phyloP scores from a whole-genome alignment of 2,329 filamentous ascomycete genomes.

The Allantophomopsis cytisporea region DNA sequence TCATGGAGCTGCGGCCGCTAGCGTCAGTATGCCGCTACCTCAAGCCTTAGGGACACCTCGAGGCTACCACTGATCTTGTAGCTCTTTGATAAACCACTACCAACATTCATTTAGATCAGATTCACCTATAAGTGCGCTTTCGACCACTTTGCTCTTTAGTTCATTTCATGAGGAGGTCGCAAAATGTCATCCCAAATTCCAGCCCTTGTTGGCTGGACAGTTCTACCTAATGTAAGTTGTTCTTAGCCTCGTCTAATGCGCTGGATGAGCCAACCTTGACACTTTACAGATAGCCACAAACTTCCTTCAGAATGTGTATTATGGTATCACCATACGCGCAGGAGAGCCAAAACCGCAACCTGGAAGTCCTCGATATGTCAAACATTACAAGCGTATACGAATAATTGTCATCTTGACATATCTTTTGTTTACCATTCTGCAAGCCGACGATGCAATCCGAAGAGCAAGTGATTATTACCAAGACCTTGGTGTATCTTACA shows the following conservation, averaged over 20 bases:
- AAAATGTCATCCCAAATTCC: conserved; percentile 21
- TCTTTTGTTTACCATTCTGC: conserved; percentile 84
- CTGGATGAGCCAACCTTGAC: neutral
- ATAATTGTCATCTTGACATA: conserved; percentile 73
- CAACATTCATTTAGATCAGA: too few species aligned
- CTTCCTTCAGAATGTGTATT: conserved; percentile 71
- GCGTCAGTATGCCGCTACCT: neutral
- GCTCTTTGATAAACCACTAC: too few species aligned
- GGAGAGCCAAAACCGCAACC: conserved; percentile 68
- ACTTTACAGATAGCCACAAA: conserved; percentile 55
- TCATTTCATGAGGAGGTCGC: neutral
- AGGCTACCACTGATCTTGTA: neutral
- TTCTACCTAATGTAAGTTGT: conserved; percentile 41
- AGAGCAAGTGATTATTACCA: conserved; percentile 65
- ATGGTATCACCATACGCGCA: conserved; percentile 77
- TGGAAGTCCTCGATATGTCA: conserved; percentile 51
- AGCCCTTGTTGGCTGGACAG: conserved; percentile 45
- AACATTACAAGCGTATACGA: conserved; percentile 72
- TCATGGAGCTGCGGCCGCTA: conserved; percentile 10
- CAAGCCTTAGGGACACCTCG: neutral
- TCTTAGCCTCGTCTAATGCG: conserved; percentile 1
- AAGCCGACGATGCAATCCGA: conserved; percentile 72
- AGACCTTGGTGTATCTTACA: conserved; percentile 55
- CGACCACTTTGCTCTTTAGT: too few species aligned
- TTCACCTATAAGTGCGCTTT: too few species aligned